Evolutionary conservation across 2,329 filamentous ascomycete species (phyloP), one percentile per base, ranked within the genome.

Genomic region (Trichocomaceae sp.): DNA sequence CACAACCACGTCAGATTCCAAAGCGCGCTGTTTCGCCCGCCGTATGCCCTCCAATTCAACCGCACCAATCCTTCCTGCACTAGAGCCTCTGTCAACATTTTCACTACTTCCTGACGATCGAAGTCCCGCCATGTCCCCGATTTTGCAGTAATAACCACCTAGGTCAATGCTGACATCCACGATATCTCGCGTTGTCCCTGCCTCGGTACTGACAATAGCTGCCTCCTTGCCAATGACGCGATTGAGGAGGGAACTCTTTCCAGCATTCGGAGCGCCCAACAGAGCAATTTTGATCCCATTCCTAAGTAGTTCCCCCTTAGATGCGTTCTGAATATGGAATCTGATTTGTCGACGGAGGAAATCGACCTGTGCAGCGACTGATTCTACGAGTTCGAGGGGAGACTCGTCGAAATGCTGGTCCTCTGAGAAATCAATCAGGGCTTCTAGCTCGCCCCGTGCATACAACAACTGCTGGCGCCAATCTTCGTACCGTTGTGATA

Each of bases 321-420:
- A 84, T 44, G 88, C 87, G 57, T 91, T 95, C 50, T 79, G 73
- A 60, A 90, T 82, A 70, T 96, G 88, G 31, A 83, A 69, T 13
- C 76, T 74, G 57, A 97, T 84, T 55, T 84, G 79, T 29, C 69
- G 66, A 53, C 83, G 75, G 54, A 97, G 81, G 0, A 65, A 69
- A 1, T 69, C 66, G 2, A 95, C 81, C 64, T 90, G 83, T 0
- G 61, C 62, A 1, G 83, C 80, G 29, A 96, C 88, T 48, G 84
- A 89, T 0, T 66, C 69, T 45, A 95, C 79, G 20, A 97, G 77
- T 54, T 87, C 81, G 0, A 79, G 74, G 0, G 90, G 87, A 2
- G 88, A 86, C 70, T 96, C 90, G 62, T 97, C 91, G 65, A 99
- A 95, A 73, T 97, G 88, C 72, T 99, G 92, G 65, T 97, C 93